Evolutionary conservation across 176 grass and related monocot species (phyloP), one percentile per base, ranked within the genome.

Genomic region (Secale cereale): DNA sequence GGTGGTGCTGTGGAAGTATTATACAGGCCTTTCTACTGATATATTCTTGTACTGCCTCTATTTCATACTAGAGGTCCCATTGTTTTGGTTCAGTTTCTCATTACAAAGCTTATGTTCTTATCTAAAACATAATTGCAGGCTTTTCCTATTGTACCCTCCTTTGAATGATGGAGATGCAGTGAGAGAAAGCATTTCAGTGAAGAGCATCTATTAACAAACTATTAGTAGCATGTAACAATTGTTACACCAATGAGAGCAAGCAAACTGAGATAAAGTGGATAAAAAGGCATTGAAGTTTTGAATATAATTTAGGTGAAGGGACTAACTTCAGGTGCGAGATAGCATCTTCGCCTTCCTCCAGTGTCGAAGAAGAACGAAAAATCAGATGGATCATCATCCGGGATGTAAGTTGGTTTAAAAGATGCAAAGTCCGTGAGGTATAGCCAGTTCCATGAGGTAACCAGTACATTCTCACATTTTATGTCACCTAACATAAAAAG

Each of bases 361-460:
- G 91, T 98, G 68, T 98, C 97, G 5, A 98, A 98, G 83, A 95
- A 98, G 86, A 98, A 98, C 23, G 97, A 98, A 78, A 94, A 98
- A 83, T 98, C 97, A 15, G 97, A 98, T 3, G 97, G 97, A 48
- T 98, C 97, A 62, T 98, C 86, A 79, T 95, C 86, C 3, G 97
- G 97, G 66, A 98, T 94, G 67, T 95, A 98, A 9, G 97, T 98
- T 74, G 97, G 97, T 76, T 98, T 98, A 84, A 95, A 98, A 75
- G 97, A 98, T 59, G 93, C 97, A 74, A 95, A 98, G 81, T 98
- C 97, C 22, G 93, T 76, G 61, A 98, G 93, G 77, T 98, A 98
- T 40, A 98, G 65, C 97, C 97, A 98, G 82, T 89, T 94, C 97
- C 97, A 98, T 29, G 97, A 98, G 61, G 97, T 98, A 59, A 96